These are phyloP conservation scores for Crassisporium funariophilum DNA, from an alignment of 768 basidiomycete species.

Conservation along the genomic window DNA sequence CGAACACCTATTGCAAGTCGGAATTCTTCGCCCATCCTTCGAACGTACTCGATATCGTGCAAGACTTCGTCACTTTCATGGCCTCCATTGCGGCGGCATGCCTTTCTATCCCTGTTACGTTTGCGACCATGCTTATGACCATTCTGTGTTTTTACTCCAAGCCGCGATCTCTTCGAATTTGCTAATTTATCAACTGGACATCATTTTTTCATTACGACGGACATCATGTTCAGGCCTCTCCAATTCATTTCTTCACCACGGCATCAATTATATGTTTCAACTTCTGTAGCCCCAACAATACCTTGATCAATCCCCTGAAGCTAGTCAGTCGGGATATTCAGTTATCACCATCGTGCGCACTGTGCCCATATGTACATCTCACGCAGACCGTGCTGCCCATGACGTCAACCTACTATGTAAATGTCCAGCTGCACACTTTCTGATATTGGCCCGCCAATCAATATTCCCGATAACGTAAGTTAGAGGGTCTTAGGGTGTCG, in stretches of 20 bases:
- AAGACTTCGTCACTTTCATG: conserved; percentile 19
- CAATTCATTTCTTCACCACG: background rate
- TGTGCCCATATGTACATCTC: no score
- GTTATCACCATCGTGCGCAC: no score
- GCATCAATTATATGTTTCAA: no score
- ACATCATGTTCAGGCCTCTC: background rate
- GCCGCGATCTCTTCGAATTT: conserved; percentile 36
- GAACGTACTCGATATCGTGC: conserved; percentile 2
- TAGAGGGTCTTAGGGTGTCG: no score
- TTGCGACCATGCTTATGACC: conserved; percentile 38
- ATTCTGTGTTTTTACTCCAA: conserved; percentile 44
- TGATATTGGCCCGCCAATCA: no score
- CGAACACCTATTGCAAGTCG: conserved; percentile 7
- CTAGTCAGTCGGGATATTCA: no score
- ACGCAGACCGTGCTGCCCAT: no score
- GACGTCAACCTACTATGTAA: no score
- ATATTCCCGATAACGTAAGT: no score
- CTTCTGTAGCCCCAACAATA: background rate
- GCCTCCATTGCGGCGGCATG: conserved; percentile 27
- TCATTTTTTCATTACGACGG: conserved; percentile 3
- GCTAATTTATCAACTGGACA: conserved; percentile 20
- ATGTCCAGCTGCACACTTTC: no score
- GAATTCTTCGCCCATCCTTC: background rate
- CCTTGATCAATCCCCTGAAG: no score
- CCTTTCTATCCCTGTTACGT: conserved; percentile 36